These are phyloP conservation scores for Spinacia oleracea DNA, from an alignment of 179 eudicot species.

Conservation along the genomic window DNA sequence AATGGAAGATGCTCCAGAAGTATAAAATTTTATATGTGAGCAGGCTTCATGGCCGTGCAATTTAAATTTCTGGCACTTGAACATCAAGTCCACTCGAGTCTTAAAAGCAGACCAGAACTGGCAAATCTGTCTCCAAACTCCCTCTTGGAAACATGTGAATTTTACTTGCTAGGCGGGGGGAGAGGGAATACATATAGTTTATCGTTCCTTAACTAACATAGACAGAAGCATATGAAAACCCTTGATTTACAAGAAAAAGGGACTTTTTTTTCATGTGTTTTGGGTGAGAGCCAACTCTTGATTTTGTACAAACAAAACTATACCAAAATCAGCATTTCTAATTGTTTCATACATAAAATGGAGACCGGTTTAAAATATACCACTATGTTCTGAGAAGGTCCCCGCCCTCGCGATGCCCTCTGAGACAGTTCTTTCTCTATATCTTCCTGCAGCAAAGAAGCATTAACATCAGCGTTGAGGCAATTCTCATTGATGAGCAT, in stretches of 20 bases:
- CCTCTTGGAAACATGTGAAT: too few species aligned
- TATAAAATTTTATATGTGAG: too few species aligned
- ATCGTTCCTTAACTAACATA: not conserved
- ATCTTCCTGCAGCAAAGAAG: constrained; percentile 70
- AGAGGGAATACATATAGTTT: not conserved
- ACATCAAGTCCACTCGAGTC: too few species aligned
- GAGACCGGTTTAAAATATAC: constrained; percentile 37
- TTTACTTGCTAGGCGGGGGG: too few species aligned
- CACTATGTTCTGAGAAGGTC: constrained; percentile 69
- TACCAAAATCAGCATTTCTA: not conserved
- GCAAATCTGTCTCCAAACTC: too few species aligned
- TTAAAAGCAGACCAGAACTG: too few species aligned
- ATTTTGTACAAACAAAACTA: not conserved
- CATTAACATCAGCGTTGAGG: constrained; percentile 6
- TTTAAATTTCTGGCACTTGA: too few species aligned
- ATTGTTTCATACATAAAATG: not conserved
- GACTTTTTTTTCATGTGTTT: not conserved
- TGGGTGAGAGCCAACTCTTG: not conserved
- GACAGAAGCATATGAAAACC: not conserved
- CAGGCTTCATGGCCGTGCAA: too few species aligned
- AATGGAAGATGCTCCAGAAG: too few species aligned
- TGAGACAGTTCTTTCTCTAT: constrained; percentile 76
- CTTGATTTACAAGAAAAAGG: not conserved
- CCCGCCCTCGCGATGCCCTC: constrained; percentile 58
- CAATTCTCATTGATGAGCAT: not conserved